Base-by-base conservation (phyloP, 768 basidiomycete genomes). In the Boletus subcaerulescens region DNA sequence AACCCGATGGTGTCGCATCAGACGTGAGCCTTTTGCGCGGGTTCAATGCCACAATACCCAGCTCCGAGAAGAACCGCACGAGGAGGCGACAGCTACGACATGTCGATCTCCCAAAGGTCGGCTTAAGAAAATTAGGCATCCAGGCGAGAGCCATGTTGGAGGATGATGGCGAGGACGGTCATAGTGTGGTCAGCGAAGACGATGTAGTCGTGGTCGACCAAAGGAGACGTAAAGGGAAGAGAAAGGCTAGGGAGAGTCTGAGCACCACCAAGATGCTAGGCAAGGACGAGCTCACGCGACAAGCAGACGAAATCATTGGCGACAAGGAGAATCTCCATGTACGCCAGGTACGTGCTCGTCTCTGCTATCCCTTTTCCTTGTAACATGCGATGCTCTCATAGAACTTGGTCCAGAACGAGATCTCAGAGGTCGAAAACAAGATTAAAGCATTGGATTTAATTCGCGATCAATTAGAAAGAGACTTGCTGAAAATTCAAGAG, bases 291-390 rank as follows among this genome's bases (percentile, higher is more conserved):
- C 77, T 99, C 57, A 75, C 79, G 20, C 79, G 87, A 50, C 95
- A 98, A 71, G 83, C 83, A 26, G 78, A 86, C 54, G 97, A 98
- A 72, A 96, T 99, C 55, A 67, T 81, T 61, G 79, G 81, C 58
- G 97, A 99, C 77, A 94, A 95, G 77, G 90, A 94, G 70, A 96
- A 98, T 69, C 65, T 98, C 18, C 83, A 89, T 67, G 91, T 98
- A 52, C 83, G 91, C 63, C 81, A 89, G 76, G 93, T 95, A 64
- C 50, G 60, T 60, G 20, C 20, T 43, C 61, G 44, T 52, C 47
- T 44, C 55, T 50, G 26, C 45, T 42, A 22, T 48, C 22, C 6
- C n/a, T n/a, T 24, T 26, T 44, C 39, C 48, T 57, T 46, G 43
- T 47, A 51, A 57, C 52, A 51, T 49, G 15, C 52, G 5, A 55